These are phyloP conservation scores for Exsudoporus frostii DNA, from an alignment of 768 basidiomycete genomes.

Conservation along the genomic window DNA sequence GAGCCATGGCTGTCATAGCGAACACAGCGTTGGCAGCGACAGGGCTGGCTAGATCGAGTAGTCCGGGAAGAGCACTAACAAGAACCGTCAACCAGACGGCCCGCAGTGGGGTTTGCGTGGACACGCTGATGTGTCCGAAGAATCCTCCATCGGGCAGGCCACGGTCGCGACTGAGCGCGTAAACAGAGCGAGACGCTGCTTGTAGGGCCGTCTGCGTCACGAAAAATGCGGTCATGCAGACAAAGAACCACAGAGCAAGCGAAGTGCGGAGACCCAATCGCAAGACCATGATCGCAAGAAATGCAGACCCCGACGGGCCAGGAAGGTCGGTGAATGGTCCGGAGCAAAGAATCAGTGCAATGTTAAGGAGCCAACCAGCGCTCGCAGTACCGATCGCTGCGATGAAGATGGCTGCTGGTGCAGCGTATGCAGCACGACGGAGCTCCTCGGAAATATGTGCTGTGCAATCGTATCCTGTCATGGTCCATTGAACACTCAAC, in stretches of 20 bases:
- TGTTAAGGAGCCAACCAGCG: conserved; percentile 66
- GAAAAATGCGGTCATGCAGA: conserved; percentile 62
- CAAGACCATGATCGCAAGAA: conserved; percentile 54
- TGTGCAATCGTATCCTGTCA: conserved; percentile 34
- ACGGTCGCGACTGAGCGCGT: conserved; percentile 54
- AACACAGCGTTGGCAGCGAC: conserved; percentile 57
- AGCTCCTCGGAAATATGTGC: conserved; percentile 43
- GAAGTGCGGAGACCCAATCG: conserved; percentile 50
- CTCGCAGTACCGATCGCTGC: conserved; percentile 45
- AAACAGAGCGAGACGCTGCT: conserved; percentile 56
- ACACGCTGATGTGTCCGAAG: conserved; percentile 46
- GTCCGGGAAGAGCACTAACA: conserved; percentile 40
- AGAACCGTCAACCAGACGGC: conserved; percentile 53
- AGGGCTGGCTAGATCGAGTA: conserved; percentile 51
- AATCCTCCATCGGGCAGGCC: conserved; percentile 57
- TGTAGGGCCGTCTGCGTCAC: conserved; percentile 51
- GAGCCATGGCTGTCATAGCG: conserved; percentile 50
- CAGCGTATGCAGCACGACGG: conserved; percentile 48
- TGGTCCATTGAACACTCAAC: conserved; percentile 48
- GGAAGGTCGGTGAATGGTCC: conserved; percentile 48
- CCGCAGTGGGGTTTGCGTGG: conserved; percentile 53
- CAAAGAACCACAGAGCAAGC: conserved; percentile 54
- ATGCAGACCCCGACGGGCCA: conserved; percentile 51
- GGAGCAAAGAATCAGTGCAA: conserved; percentile 57
- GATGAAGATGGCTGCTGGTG: conserved; percentile 42